Evolutionary conservation across 805 yeast species (phyloP).

Genomic region (Ogataea ramenticola): DNA sequence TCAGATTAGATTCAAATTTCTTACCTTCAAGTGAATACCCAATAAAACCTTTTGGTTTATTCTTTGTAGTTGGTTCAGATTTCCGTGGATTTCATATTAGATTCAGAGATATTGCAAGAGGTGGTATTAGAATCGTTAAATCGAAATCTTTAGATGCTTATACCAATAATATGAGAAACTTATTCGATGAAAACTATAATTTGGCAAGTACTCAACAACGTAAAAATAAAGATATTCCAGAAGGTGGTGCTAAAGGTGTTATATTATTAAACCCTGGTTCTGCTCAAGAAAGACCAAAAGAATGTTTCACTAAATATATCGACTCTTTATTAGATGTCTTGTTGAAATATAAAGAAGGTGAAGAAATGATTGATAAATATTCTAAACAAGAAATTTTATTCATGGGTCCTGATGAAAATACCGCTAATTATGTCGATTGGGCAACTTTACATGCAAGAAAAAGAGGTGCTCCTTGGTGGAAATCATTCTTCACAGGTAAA

Average conservation of each 20-base stretch:
- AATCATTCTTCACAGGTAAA: slow-evolving; percentile 95
- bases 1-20: slow-evolving; percentile 81
- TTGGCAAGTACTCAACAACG: slow-evolving; percentile 94
- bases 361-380: slow-evolving; percentile 76
- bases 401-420: slow-evolving; percentile 99
- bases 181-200: slow-evolving; percentile 95
- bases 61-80: slow-evolving; percentile 91
- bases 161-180: slow-evolving; percentile 72
- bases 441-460: slow-evolving; percentile 88
- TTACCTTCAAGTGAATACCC: slow-evolving; percentile 86
- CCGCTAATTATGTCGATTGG: slow-evolving; percentile 95
- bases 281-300: slow-evolving; percentile 72
- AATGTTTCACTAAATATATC: slow-evolving; percentile 86
- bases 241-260: slow-evolving; percentile 98
- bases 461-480: slow-evolving; percentile 98
- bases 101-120: slow-evolving; percentile 95
- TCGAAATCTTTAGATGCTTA: slow-evolving; percentile 83
- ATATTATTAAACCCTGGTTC: slow-evolving; percentile 67
- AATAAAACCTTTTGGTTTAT: slow-evolving; percentile 89
- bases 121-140: slow-evolving; percentile 94
- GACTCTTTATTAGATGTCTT: slow-evolving; percentile 85
- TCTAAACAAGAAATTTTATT: slow-evolving; percentile 83
- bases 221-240: slow-evolving; percentile 97
- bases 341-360: slow-evolving; percentile 57
- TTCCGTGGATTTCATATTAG: slow-evolving; percentile 97